phyloP scores from a whole-genome alignment of 2,329 filamentous ascomycete genomes.

The Dactylonectria macrodidyma region DNA sequence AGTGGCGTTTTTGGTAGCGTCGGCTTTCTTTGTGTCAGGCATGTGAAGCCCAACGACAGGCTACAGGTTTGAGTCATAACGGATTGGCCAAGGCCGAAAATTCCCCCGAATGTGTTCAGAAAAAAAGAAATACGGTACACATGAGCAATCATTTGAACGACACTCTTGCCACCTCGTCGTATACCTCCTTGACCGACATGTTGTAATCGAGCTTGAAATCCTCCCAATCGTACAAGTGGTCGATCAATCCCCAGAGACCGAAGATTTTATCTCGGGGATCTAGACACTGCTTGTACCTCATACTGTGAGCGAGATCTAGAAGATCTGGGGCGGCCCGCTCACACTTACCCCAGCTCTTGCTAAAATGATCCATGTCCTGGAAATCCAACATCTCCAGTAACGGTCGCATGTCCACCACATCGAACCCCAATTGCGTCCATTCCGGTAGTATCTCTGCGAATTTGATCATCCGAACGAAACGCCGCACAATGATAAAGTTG shows the following conservation, averaged over 20 bases:
- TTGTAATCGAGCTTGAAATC: constrained; percentile 1
- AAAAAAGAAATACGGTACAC: no score
- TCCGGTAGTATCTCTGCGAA: constrained; percentile 2
- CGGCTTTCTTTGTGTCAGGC: no score
- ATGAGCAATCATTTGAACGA: not conserved
- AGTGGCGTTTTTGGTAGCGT: no score
- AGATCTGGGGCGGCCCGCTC: not conserved
- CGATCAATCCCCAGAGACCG: not conserved
- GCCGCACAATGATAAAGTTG: not conserved
- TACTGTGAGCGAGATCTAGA: not conserved
- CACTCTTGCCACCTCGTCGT: constrained; percentile 6
- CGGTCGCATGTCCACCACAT: constrained; percentile 2
- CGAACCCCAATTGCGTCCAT: not conserved
- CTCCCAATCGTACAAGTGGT: not conserved
- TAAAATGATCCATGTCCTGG: not conserved
- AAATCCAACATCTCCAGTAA: constrained; percentile 2
- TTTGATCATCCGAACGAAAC: constrained; percentile 2
- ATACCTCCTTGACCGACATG: constrained; percentile 1
- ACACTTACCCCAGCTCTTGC: not conserved
- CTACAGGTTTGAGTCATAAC: no score
- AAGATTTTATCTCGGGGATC: constrained; percentile 9
- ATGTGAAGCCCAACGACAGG: no score
- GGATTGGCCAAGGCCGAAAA: no score
- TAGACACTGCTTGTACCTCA: not conserved
- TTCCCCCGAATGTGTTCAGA: no score